phyloP scores from a whole-genome alignment of 805 yeast genomes.

The Starmerella riodocensis region DNA sequence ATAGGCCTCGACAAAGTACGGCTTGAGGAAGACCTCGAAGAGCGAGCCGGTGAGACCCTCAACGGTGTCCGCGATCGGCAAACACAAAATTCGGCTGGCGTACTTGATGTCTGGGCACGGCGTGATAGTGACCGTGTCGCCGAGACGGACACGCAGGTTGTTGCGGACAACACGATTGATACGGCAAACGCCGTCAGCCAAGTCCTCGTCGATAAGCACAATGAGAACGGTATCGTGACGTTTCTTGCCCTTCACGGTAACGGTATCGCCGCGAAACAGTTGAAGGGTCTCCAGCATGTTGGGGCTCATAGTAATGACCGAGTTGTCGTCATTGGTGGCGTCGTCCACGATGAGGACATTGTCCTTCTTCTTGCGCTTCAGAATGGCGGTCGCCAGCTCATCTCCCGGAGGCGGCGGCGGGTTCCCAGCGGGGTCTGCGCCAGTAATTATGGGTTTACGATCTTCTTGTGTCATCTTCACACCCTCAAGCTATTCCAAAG shows the following conservation, averaged over 20 bases:
- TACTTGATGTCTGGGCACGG: conserved; percentile 98
- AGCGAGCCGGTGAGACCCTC: conserved; percentile 95
- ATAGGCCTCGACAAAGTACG: conserved; percentile 96
- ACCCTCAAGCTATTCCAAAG: too few species aligned
- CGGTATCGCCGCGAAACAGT: conserved; percentile 96
- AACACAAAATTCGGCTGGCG: conserved; percentile 83
- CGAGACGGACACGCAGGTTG: conserved; percentile 84
- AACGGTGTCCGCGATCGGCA: conserved; percentile 95
- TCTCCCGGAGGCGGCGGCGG: conserved; percentile 32
- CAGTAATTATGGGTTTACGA: conserved; percentile 34
- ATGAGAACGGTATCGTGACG: conserved; percentile 94
- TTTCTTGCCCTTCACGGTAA: conserved; percentile 92
- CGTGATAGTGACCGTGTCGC: conserved; percentile 80
- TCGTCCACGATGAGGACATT: conserved; percentile 91
- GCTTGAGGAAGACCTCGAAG: conserved; percentile 91
- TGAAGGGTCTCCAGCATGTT: conserved; percentile 90
- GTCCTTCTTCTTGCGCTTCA: conserved; percentile 95
- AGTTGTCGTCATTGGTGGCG: conserved; percentile 89
- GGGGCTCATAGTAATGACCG: conserved; percentile 88
- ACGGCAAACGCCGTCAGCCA: conserved; percentile 90
- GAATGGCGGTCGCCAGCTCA: conserved; percentile 89
- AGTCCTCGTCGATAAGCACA: conserved; percentile 90
- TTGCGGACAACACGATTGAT: conserved; percentile 92
- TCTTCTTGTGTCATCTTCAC: conserved; percentile 21
- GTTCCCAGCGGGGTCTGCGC: conserved; percentile 16